phyloP scores from a whole-genome alignment of 2,329 filamentous ascomycete species.

The Aspergillus fructus region DNA sequence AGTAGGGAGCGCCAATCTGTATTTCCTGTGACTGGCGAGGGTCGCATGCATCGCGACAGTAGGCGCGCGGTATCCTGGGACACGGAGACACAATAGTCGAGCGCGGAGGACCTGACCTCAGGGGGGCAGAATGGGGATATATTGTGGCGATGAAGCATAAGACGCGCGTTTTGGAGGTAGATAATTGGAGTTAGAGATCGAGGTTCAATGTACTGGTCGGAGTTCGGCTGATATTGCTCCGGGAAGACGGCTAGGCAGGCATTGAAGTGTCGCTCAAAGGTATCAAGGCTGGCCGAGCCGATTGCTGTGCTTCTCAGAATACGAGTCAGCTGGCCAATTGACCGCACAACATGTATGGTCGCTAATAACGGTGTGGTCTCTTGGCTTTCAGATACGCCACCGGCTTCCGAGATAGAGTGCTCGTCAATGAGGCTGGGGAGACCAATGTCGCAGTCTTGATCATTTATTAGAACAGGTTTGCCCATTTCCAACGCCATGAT shows the following conservation, averaged over 20 bases:
- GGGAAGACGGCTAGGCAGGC: conserved; percentile 75
- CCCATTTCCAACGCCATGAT: conserved; percentile 77
- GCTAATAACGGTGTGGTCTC: conserved; percentile 72
- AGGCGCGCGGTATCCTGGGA: conserved; percentile 77
- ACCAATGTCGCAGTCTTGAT: conserved; percentile 81
- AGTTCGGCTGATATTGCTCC: conserved; percentile 66
- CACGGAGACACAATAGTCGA: conserved; percentile 73
- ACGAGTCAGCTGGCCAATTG: conserved; percentile 71
- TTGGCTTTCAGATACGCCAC: conserved; percentile 44
- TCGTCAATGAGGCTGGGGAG: conserved; percentile 81
- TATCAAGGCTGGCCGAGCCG: conserved; percentile 65
- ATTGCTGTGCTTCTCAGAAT: conserved; percentile 68
- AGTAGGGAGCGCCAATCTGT: conserved; percentile 57
- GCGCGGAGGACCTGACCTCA: conserved; percentile 66
- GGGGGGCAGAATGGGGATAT: conserved; percentile 68
- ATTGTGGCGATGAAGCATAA: conserved; percentile 86
- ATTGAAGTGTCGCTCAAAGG: conserved; percentile 77
- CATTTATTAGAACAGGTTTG: conserved; percentile 77
- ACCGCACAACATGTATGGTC: conserved; percentile 77
- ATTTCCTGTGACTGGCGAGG: conserved; percentile 27
- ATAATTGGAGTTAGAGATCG: conserved; percentile 72
- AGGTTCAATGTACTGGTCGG: conserved; percentile 68
- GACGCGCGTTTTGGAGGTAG: conserved; percentile 77
- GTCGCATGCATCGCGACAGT: conserved; percentile 64
- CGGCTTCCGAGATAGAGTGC: conserved; percentile 55